Base-by-base conservation (phyloP, 306 rosid genomes). In the Malus asiatica region DNA sequence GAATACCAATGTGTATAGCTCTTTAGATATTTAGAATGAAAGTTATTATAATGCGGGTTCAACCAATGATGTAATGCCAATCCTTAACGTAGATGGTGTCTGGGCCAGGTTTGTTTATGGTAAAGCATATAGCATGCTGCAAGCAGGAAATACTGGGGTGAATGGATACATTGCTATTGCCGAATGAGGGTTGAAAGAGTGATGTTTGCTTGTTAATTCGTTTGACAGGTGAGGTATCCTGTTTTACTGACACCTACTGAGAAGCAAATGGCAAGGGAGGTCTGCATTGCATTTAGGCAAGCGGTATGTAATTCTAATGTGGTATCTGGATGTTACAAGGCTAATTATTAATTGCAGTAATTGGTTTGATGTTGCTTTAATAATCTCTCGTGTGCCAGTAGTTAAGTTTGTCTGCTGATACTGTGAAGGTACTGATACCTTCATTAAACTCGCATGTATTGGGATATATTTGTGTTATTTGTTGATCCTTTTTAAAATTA, bases 241-340 rank as follows among this genome's bases (percentile, higher is more conserved):
- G 99, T 95, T 73, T 85, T 95, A 80, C 80, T 95, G 80, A 92
- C 96, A 79, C 99, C 99, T 60, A 77, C 81, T 35, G 99, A 95
- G 87, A 95, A 95, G 88, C 96, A 95, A 86, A 90, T 95, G 98
- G 96, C 99, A 44, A 92, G 97, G 84, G 94, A 95, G 32, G 99
- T 95, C 73, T 92, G 97, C 88, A 80, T 82, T 78, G 97, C 99
- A 65, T 95, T 95, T 87, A 89, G 92, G 78, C 99, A 95, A 92
- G 83, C 87, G 92, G 99, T 95, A 92, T 70, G 97, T 79, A 70
- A 27, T 82, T 59, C 67, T 38, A 66, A 68, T 76, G 59, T 73
- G 72, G 72, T 68, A 58, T 62, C 35, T n/a, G 70, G 61, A 9
- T 33, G 6, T 71, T 8, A 15, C 57, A 11, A 27, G 68, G 48